These are phyloP conservation scores for Magnolia officinalis DNA, from an alignment of 164 flowering plant genomes.

Conservation along the genomic window DNA sequence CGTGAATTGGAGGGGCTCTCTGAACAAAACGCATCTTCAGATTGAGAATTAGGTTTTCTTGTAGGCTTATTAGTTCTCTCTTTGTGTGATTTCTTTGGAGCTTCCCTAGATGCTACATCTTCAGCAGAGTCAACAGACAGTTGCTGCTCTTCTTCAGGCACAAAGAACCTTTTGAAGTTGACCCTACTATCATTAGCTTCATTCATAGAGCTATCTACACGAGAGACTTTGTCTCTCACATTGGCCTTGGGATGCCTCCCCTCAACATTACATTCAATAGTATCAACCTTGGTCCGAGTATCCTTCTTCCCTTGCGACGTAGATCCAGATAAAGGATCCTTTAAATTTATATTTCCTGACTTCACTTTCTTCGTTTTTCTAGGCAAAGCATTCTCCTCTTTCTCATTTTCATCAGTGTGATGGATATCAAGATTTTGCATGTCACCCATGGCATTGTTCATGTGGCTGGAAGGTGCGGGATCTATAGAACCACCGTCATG, in stretches of 20 bases:
- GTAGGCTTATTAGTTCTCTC: slow-evolving; percentile 20
- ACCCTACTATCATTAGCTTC: slow-evolving; percentile 20
- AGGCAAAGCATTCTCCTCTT: slow-evolving; percentile 16
- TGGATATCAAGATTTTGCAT: not conserved
- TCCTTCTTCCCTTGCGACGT: slow-evolving; percentile 13
- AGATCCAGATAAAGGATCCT: slow-evolving; percentile 10
- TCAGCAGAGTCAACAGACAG: slow-evolving; percentile 18
- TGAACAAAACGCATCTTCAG: slow-evolving; percentile 12
- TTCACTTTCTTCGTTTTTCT: slow-evolving; percentile 18
- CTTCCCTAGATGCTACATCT: slow-evolving; percentile 2
- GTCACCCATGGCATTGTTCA: not conserved
- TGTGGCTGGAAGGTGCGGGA: slow-evolving; percentile 6
- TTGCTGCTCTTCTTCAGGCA: slow-evolving; percentile 18
- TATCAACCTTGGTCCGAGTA: slow-evolving; percentile 7
- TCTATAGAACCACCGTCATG: slow-evolving; percentile 13
- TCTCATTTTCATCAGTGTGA: slow-evolving; percentile 11
- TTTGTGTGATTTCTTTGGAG: not conserved
- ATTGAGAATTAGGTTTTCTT: slow-evolving; percentile 19
- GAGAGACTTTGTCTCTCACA: not conserved
- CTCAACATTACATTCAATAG: slow-evolving; percentile 9
- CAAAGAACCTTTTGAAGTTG: slow-evolving; percentile 31
- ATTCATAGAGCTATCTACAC: slow-evolving; percentile 7
- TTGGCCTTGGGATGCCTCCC: slow-evolving; percentile 8
- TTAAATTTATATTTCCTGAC: slow-evolving; percentile 15
- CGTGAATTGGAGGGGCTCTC: slow-evolving; percentile 16